A percentile compares a stretch with the other conserved stretches of the same genome.
Evolutionary conservation across 331 rosid genomes (phyloP).

Genomic region (Acacia concinna): DNA sequence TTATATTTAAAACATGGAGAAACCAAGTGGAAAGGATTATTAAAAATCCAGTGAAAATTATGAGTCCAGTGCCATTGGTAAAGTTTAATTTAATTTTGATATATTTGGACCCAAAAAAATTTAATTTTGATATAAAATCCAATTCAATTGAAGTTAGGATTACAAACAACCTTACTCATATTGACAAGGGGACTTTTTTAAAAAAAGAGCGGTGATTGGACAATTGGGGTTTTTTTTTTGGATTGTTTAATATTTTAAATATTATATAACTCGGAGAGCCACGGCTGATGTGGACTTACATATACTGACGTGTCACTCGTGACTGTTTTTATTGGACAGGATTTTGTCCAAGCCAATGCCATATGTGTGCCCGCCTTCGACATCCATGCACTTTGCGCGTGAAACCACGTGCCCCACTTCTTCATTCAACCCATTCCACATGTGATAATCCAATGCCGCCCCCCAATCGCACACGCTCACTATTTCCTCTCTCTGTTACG

Average conservation of each 20-base stretch:
- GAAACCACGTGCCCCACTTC: constrained; percentile 35
- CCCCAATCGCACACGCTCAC: background rate
- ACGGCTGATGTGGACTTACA: constrained; percentile 14
- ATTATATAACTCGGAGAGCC: background rate
- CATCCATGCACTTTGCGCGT: constrained; percentile 45
- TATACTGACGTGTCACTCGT: constrained; percentile 25
- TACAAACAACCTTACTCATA: background rate
- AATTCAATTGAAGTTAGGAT: no score
- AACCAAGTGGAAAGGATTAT: no score
- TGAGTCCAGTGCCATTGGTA: no score
- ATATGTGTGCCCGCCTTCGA: constrained; percentile 28
- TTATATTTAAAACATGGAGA: no score
- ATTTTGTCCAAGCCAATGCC: constrained; percentile 19
- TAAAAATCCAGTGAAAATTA: no score
- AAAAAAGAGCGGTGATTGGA: no score
- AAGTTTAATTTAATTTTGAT: no score
- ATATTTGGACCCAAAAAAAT: no score
- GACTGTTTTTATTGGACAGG: constrained; percentile 19
- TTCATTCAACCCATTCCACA: background rate
- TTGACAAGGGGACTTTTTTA: no score
- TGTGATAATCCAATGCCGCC: background rate
- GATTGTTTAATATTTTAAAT: background rate
- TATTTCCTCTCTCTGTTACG: background rate
- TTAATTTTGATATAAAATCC: no score
- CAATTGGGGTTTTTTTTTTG: no score